Conservation (phyloP, 164 flowering plant genomes). For the Kalanchoe fedtschenkoi region DNA sequence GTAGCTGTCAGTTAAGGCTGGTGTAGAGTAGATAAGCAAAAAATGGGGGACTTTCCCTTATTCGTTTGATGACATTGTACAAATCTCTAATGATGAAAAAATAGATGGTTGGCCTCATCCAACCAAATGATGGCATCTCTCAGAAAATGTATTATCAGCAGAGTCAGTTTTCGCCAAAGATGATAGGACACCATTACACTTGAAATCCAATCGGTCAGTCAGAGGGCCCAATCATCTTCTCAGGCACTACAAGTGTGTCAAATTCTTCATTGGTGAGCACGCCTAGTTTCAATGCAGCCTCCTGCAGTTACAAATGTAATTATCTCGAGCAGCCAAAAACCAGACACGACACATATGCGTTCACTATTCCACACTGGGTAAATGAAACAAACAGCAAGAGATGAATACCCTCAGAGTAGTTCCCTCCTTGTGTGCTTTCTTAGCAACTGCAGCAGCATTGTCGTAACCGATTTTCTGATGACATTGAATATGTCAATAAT, state of each 20-base stretch:
- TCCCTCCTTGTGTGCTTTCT: slow-evolving; percentile 97
- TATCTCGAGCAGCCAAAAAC: neutral
- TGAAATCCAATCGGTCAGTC: slow-evolving; percentile 6
- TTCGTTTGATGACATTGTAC: neutral
- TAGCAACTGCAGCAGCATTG: slow-evolving; percentile 97
- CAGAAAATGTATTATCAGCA: neutral
- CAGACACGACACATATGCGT: neutral
- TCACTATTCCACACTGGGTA: neutral
- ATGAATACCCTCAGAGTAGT: slow-evolving; percentile 63
- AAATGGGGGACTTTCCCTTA: neutral
- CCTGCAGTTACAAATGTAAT: slow-evolving; percentile 34
- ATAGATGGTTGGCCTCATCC: neutral
- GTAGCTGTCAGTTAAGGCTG: too few species aligned
- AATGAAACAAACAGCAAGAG: neutral
- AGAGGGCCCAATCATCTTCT: slow-evolving; percentile 92
- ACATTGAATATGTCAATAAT: neutral
- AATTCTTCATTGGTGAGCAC: slow-evolving; percentile 77
- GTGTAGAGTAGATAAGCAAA: too few species aligned
- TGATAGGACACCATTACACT: neutral
- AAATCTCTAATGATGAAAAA: neutral
- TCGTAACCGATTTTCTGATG: slow-evolving; percentile 94
- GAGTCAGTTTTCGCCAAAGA: neutral
- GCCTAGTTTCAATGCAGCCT: slow-evolving; percentile 70
- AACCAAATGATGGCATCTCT: neutral
- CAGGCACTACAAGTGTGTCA: slow-evolving; percentile 79